These are phyloP conservation scores for Microdochium trichocladiopsis DNA, from an alignment of 2,329 filamentous ascomycete species.

Conservation along the genomic window DNA sequence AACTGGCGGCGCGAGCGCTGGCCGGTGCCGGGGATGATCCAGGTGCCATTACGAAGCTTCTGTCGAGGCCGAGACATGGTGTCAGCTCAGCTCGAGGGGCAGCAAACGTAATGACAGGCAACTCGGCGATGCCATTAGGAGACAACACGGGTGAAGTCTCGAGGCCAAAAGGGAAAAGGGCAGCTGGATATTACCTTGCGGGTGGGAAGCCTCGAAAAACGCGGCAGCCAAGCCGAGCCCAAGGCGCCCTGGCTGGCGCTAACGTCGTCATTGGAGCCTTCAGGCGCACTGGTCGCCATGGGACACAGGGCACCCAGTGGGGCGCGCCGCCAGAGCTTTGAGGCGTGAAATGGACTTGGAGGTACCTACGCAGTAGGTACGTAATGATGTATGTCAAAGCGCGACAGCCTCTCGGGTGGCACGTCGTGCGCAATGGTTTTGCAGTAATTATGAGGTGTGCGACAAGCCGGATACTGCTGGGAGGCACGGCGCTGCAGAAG, in stretches of 20 bases:
- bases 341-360: neutral
- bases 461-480: neutral
- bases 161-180: neutral
- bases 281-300: neutral
- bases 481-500: neutral
- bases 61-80: constrained; percentile 44
- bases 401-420: neutral
- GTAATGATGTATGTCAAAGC: neutral
- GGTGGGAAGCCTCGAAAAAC: neutral
- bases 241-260: neutral
- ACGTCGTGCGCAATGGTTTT: too few relatives aligned
- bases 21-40: constrained; percentile 80
- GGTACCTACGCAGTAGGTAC: too few relatives aligned
- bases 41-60: constrained; percentile 78
- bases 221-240: neutral
- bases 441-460: too few relatives aligned
- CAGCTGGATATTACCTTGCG: neutral
- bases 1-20: constrained; percentile 77
- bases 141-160: constrained; percentile 1
- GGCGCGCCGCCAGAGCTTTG: neutral
- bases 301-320: neutral
- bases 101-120: too few relatives aligned
- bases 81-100: constrained; percentile 17
- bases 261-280: neutral
- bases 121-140: neutral